Evolutionary conservation across 1,284 basidiomycete genomes (phyloP), one percentile per base, ranked within the genome.

Genomic region (Fomitopsis palustris): DNA sequence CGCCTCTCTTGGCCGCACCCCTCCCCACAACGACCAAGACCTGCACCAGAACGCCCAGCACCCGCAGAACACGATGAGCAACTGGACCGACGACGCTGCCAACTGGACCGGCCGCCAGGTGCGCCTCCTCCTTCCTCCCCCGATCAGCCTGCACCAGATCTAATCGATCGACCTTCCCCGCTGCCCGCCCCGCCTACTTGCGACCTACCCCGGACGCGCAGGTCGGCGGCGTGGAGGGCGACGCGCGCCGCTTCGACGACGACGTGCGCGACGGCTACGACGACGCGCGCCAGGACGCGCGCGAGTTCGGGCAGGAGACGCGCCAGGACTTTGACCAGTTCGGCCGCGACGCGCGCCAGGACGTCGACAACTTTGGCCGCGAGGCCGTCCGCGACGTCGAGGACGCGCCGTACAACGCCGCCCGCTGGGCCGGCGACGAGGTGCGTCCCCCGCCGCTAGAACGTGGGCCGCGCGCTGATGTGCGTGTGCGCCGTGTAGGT

Each of bases 191-290:
- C 31, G 7, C 12, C 31, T 6, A 10, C 31, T 7, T 10, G 31
- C 31, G 12, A 6, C 31, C 31, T 10, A 33, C 12, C 31, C 31
- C 31, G 31, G 31, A 33, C 27, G 25, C 45, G 6, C 49, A 51
- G 49, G 49, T 51, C 49, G 49, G 49, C 49, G 49, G 49, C 49
- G 49, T 19, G 7, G 49, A 51, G 29, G 49, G 49, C 49, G 49
- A 51, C 27, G 49, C n/a, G 49, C 27, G 49, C 49, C 49, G 49
- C 33, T 51, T 51, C 49, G 49, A 45, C 43, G 25, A 45, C 43
- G 43, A 45, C 43, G 43, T 45, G 43, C 43, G 43, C 43, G 43
- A 45, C 43, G 43, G 25, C n/a, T 45, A 45, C 43, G 10, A 4
- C 43, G 43, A 45, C 2, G 23, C 43, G 43, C 43, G 43, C 43